phyloP scores from a whole-genome alignment of 208 protist species.

The Tritrichomonas musculus region DNA sequence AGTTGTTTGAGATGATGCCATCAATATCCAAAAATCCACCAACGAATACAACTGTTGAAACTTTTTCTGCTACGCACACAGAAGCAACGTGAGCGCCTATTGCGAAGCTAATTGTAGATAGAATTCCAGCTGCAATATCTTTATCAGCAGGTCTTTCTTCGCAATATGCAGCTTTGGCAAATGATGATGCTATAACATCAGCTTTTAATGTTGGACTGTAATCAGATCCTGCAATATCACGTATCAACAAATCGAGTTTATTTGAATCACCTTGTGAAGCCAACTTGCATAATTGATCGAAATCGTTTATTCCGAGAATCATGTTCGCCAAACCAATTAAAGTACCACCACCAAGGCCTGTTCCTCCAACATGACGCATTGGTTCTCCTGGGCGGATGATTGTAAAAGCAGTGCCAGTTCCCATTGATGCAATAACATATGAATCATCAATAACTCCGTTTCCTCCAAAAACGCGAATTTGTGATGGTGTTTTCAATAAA shows the following conservation, averaged over 20 bases:
- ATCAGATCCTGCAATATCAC: not conserved
- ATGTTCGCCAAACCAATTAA: not conserved
- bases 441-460: not conserved
- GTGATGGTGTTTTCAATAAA: not conserved
- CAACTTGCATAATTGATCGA: not conserved
- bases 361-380: not conserved
- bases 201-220: not conserved
- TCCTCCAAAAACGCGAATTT: not conserved
- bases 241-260: not conserved
- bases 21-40: not conserved
- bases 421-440: not conserved
- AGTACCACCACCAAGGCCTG: not conserved
- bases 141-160: not conserved
- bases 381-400: not conserved
- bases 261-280: not conserved
- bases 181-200: slow-evolving; percentile 3
- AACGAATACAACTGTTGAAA: not conserved
- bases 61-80: not conserved
- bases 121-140: not conserved
- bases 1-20: not conserved
- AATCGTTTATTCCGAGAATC: not conserved
- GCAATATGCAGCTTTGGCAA: not conserved
- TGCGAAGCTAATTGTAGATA: not conserved
- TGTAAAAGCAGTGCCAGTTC: not conserved
- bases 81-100: not conserved